phyloP scores from a whole-genome alignment of 1,284 basidiomycete species.

The Moesziomyces sp. region DNA sequence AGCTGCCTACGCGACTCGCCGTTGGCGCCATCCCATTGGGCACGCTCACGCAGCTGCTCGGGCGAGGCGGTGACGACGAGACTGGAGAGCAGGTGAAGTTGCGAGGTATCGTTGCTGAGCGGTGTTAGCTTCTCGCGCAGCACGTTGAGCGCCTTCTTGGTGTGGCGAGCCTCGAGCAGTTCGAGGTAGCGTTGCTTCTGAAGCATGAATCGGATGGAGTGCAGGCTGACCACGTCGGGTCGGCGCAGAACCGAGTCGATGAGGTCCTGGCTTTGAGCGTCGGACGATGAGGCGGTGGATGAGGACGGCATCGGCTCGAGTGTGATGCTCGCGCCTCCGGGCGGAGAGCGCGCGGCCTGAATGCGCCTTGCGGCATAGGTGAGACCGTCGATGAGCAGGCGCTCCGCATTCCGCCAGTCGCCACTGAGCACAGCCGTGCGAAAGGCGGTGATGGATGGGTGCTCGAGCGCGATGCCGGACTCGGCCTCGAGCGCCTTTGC shows the following conservation, averaged over 20 bases:
- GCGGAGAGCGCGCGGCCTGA: slow-evolving; percentile 17
- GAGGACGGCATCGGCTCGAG: slow-evolving; percentile 16
- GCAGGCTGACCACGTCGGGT: slow-evolving; percentile 41
- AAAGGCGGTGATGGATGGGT: slow-evolving; percentile 81
- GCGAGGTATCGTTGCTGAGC: slow-evolving; percentile 52
- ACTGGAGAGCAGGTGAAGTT: slow-evolving; percentile 59
- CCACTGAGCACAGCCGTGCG: slow-evolving; percentile 83
- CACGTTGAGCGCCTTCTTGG: slow-evolving; percentile 83
- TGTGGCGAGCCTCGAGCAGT: slow-evolving; percentile 83
- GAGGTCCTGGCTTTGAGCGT: slow-evolving; percentile 20
- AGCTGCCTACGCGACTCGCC: slow-evolving; percentile 81
- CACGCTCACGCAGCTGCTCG: slow-evolving; percentile 82
- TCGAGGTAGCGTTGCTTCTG: slow-evolving; percentile 96
- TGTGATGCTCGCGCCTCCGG: background rate
- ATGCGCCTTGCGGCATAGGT: slow-evolving; percentile 44
- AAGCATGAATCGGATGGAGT: slow-evolving; percentile 83
- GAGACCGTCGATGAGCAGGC: slow-evolving; percentile 73
- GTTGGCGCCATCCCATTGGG: slow-evolving; percentile 87
- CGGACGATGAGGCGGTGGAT: slow-evolving; percentile 23
- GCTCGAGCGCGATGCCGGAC: slow-evolving; percentile 89
- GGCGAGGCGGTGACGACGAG: slow-evolving; percentile 68
- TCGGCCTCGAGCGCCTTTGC: slow-evolving; percentile 88
- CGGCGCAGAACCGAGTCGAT: slow-evolving; percentile 52
- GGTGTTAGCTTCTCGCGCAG: slow-evolving; percentile 88
- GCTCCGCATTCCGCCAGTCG: slow-evolving; percentile 83